Conservation (phyloP, 176 grass and related monocot species). For the Tuctoria greenei region DNA sequence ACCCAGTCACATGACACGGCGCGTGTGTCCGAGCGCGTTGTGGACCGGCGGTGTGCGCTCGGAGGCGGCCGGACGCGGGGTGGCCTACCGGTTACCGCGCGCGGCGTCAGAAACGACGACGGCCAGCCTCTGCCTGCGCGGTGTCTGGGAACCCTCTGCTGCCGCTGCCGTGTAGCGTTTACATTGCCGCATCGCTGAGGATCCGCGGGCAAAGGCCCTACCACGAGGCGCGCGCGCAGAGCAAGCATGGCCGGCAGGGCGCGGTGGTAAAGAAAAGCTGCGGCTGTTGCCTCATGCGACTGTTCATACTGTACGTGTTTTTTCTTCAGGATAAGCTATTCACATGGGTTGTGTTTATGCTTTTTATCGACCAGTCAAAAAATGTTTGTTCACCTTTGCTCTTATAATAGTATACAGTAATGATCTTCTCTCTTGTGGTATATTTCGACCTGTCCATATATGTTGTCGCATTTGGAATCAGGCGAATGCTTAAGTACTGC, state of each 20-base stretch:
- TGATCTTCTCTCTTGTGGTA: too few species aligned
- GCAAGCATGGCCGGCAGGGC: not conserved
- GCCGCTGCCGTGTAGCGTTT: not conserved
- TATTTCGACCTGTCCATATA: too few species aligned
- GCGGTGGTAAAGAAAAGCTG: slow-evolving; percentile 29
- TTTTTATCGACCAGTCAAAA: not conserved
- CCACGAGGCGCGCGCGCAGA: slow-evolving; percentile 19
- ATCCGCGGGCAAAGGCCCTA: slow-evolving; percentile 8
- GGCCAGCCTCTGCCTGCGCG: not conserved
- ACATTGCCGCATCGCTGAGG: not conserved
- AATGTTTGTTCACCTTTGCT: not conserved
- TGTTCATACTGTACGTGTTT: not conserved
- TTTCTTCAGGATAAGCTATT: not conserved
- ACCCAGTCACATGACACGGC: not conserved
- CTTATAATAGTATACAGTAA: not conserved
- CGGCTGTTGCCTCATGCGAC: slow-evolving; percentile 22
- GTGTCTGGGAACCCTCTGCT: slow-evolving; percentile 12
- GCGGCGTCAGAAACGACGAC: not conserved
- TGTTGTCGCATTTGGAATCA: too few species aligned
- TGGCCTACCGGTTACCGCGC: slow-evolving; percentile 27
- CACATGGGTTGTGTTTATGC: slow-evolving; percentile 8
- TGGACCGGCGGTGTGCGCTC: not conserved
- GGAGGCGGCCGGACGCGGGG: not conserved
- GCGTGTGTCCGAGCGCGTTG: not conserved
- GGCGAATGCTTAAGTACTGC: too few species aligned